Evolutionary conservation across 2,329 filamentous ascomycete genomes (phyloP).

Genomic region (Ophiocordyceps robertsii): DNA sequence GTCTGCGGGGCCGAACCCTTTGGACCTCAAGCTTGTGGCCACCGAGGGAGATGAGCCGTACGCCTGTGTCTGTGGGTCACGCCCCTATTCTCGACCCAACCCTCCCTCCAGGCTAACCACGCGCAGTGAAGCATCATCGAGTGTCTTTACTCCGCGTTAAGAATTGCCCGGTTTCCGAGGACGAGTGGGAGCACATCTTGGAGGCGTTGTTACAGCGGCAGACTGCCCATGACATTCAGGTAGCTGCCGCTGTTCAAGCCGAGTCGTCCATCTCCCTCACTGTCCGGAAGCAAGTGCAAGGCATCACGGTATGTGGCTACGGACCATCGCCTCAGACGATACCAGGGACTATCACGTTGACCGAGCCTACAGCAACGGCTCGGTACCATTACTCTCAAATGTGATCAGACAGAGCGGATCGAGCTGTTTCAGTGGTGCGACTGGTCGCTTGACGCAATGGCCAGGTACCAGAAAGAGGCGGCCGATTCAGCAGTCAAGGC

Average conservation of each 20-base stretch:
- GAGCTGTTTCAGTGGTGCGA: conserved; percentile 60
- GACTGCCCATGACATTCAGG: conserved; percentile 40
- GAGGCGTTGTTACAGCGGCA: conserved; percentile 40
- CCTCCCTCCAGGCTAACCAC: not conserved
- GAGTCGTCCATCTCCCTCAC: conserved; percentile 42
- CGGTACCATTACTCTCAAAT: conserved; percentile 46
- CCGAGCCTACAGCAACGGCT: conserved; percentile 45
- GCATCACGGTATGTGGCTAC: conserved; percentile 46
- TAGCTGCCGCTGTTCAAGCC: conserved; percentile 42
- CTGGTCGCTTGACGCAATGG: conserved; percentile 35
- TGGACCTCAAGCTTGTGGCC: conserved; percentile 54
- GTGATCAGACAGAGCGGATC: conserved; percentile 44
- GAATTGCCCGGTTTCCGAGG: conserved; percentile 38
- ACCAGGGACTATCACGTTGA: not conserved
- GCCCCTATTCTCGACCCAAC: too few relatives aligned
- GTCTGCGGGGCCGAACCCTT: conserved; percentile 31
- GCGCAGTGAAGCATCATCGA: conserved; percentile 41
- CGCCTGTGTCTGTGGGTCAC: conserved; percentile 36
- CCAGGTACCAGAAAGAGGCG: conserved; percentile 28
- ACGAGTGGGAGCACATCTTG: conserved; percentile 56
- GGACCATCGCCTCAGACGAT: not conserved
- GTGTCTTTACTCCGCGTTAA: conserved; percentile 37
- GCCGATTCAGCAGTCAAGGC: conserved; percentile 26
- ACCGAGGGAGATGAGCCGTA: conserved; percentile 55
- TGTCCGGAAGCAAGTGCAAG: conserved; percentile 50